Evolutionary conservation across 441 rosid species (phyloP).

Genomic region (Bruguiera hainesii): DNA sequence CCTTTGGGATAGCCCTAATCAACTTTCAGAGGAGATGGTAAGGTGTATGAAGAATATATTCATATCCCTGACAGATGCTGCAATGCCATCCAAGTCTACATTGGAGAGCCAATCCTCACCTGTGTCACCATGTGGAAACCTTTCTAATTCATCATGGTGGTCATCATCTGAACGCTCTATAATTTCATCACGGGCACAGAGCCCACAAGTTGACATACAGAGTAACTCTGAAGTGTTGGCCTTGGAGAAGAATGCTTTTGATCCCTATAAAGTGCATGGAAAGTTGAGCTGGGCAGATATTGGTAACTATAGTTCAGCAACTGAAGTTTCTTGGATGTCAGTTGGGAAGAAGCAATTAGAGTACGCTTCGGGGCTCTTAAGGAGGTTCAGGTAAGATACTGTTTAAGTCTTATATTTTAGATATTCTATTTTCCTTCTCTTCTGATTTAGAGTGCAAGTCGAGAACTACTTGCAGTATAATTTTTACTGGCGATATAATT

Average conservation of each 20-base stretch:
- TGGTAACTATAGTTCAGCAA: constrained; percentile 49
- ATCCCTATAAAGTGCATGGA: constrained; percentile 49
- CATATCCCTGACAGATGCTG: constrained; percentile 45
- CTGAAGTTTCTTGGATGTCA: constrained; percentile 57
- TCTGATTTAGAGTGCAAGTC: too few relatives aligned
- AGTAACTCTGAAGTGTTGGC: constrained; percentile 27
- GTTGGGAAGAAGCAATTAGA: constrained; percentile 59
- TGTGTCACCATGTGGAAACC: constrained; percentile 40
- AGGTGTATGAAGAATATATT: constrained; percentile 63
- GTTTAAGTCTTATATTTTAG: background rate
- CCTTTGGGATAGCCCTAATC: constrained; percentile 51
- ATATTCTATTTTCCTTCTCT: constrained; percentile 12
- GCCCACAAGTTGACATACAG: constrained; percentile 35
- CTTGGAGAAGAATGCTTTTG: constrained; percentile 27
- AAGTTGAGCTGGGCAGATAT: constrained; percentile 42
- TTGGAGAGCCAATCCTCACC: constrained; percentile 47
- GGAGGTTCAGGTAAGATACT: constrained; percentile 50
- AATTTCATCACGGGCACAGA: constrained; percentile 34
- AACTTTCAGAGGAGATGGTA: constrained; percentile 69
- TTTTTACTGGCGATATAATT: too few relatives aligned
- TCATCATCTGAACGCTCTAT: constrained; percentile 39
- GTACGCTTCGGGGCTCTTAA: constrained; percentile 54
- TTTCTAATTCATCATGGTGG: constrained; percentile 63
- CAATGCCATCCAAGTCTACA: constrained; percentile 33
- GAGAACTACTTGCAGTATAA: too few relatives aligned